Evolutionary conservation across 192 early-diverging fungal species (phyloP), one percentile per base, ranked within the genome.

Genomic region (Geranomyces variabilis): DNA sequence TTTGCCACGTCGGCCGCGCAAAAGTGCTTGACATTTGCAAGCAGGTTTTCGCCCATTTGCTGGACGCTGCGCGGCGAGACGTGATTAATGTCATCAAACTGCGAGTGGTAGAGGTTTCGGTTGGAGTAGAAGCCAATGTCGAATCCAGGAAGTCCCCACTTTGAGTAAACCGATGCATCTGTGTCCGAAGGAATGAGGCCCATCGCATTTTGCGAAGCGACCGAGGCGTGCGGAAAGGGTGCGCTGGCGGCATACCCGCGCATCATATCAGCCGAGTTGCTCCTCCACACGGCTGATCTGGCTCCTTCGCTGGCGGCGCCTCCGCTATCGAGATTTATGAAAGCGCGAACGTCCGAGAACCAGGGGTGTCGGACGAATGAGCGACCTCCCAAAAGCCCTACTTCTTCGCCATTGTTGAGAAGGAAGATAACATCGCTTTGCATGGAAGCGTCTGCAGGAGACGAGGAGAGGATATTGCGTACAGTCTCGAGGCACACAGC

Each of bases 401-500:
- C 28, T 58, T 85, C 84, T 61, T 85, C 84, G 0, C 73, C 81
- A 60, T 85, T 84, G 57, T 84, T 81, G 46, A 85, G 78, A 31
- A 71, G 64, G 15, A 85, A 69, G 41, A 85, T 66, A 24, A 85
- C 45, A 21, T 70, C 67, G 43, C 70, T 57, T 33, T 74, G 15
- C 21, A 67, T 19, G 12, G 1, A 13, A 1, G 28, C 30, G 17
- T 19, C 0, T 13, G 12, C 36, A n/a, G n/a, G n/a, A n/a, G n/a
- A n/a, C n/a, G n/a, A n/a, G 21, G 31, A 14, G 63, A 78, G 71
- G 0, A 26, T 19, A 7, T 63, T 57, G 26, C 46, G 46, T 14
- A 12, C n/a, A 0, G 74, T 48, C 58, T 80, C 79, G 14, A 84
- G 41, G 58, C 79, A 78, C 26, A 67, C 77, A 13, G 67, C 81